phyloP scores from a whole-genome alignment of 805 yeast species.

The Monosporozyma unispora region DNA sequence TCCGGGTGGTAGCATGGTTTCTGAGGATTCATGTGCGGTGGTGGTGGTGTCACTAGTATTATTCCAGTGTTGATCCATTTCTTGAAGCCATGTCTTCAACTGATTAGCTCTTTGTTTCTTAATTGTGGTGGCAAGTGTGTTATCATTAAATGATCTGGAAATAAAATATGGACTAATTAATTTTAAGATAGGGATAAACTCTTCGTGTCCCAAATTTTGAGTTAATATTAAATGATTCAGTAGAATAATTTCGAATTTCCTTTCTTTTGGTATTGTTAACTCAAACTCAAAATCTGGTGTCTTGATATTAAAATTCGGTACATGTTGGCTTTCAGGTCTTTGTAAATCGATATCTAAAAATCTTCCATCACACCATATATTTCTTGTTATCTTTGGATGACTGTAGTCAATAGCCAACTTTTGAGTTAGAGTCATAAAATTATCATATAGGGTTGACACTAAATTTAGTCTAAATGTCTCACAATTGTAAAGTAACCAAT shows the following conservation, averaged over 20 bases:
- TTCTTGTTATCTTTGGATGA: slow-evolving; percentile 51
- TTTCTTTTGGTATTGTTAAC: slow-evolving; percentile 30
- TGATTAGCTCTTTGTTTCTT: slow-evolving; percentile 19
- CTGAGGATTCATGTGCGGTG: neutral
- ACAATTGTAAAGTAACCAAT: slow-evolving; percentile 34
- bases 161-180: slow-evolving; percentile 38
- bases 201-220: slow-evolving; percentile 42
- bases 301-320: slow-evolving; percentile 15
- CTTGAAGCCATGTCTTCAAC: slow-evolving; percentile 23
- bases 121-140: slow-evolving; percentile 20
- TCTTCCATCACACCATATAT: slow-evolving; percentile 41
- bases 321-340: slow-evolving; percentile 10
- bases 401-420: slow-evolving; percentile 44
- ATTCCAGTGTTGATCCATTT: slow-evolving; percentile 24
- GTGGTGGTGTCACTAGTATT: neutral
- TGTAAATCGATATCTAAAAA: slow-evolving; percentile 20
- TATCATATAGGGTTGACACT: slow-evolving; percentile 42
- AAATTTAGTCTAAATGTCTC: slow-evolving; percentile 39
- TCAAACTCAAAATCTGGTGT: slow-evolving; percentile 18
- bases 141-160: slow-evolving; percentile 32
- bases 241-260: slow-evolving; percentile 34
- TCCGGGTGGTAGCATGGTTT: slow-evolving; percentile 13
- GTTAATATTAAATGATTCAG: slow-evolving; percentile 41
- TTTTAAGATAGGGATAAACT: slow-evolving; percentile 32
- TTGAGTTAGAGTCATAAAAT: slow-evolving; percentile 44